Conservation (phyloP, 768 basidiomycete species). For the Auricularia heimuer region DNA sequence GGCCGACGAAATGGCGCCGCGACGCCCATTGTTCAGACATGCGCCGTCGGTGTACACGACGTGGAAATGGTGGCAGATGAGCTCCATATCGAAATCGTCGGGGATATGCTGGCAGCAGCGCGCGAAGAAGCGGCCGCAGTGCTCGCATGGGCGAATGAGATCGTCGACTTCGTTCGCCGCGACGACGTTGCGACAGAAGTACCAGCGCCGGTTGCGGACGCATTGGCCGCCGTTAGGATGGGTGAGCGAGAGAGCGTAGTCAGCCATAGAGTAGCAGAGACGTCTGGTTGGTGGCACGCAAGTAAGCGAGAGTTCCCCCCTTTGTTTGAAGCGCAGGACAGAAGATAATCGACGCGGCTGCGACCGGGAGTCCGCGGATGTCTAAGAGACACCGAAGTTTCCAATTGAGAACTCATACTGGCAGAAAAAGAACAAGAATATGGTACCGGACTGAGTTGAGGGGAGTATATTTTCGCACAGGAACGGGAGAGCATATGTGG, state of each 20-base stretch:
- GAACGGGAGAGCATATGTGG: too few species aligned
- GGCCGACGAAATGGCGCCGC: conserved; percentile 19
- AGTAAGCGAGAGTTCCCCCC: too few species aligned
- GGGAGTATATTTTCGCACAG: too few species aligned
- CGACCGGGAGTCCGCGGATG: too few species aligned
- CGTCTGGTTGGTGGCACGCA: too few species aligned
- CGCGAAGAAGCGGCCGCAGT: not conserved
- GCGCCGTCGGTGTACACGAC: conserved; percentile 27
- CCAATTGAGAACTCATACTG: too few species aligned
- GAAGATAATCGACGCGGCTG: too few species aligned
- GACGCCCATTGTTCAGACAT: conserved; percentile 21
- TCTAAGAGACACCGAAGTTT: too few species aligned
- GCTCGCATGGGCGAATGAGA: not conserved
- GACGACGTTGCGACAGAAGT: not conserved
- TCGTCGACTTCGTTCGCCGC: not conserved
- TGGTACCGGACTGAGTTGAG: too few species aligned
- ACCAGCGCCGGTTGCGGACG: not conserved
- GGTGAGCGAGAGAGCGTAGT: not conserved
- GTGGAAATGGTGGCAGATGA: conserved; percentile 17
- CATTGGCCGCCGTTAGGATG: too few species aligned
- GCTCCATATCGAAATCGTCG: not conserved
- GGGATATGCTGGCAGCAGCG: not conserved
- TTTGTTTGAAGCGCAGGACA: too few species aligned
- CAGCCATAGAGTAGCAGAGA: not conserved
- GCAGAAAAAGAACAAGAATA: too few species aligned